Percentiles rank a stretch among this genome's conserved stretches.
Conservation (phyloP, 352 stramenopile species). For the Pythium dissotocum region DNA sequence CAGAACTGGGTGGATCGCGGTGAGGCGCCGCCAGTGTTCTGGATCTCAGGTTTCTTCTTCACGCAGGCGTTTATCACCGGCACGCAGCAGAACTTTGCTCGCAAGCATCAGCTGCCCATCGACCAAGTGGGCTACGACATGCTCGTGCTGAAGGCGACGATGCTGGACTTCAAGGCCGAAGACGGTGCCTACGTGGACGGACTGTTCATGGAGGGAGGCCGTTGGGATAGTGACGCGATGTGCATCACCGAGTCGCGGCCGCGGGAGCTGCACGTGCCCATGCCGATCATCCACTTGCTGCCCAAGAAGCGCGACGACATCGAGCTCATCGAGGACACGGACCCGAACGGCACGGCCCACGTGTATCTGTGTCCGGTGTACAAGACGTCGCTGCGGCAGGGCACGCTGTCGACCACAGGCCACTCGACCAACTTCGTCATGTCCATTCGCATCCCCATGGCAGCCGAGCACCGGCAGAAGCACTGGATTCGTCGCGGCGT, state of each 20-base stretch:
- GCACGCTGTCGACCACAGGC: constrained; percentile 92
- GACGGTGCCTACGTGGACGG: constrained; percentile 90
- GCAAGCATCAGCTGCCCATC: constrained; percentile 90
- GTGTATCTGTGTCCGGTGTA: constrained; percentile 93
- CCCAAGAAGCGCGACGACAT: constrained; percentile 83
- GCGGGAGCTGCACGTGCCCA: constrained; percentile 83
- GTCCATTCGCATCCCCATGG: constrained; percentile 92
- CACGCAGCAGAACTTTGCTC: constrained; percentile 92
- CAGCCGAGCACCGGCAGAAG: constrained; percentile 84
- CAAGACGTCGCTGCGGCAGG: constrained; percentile 90
- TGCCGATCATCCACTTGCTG: constrained; percentile 87
- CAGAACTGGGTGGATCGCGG: constrained; percentile 82
- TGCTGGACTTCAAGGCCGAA: constrained; percentile 55
- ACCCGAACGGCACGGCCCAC: constrained; percentile 87
- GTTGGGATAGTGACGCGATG: constrained; percentile 71
- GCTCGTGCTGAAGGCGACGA: constrained; percentile 58
- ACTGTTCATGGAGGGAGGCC: constrained; percentile 90
- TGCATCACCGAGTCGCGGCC: constrained; percentile 83
- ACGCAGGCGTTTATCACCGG: constrained; percentile 94
- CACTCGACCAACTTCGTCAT: constrained; percentile 97
- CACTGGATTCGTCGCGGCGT: constrained; percentile 95
- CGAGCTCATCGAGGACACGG: constrained; percentile 87
- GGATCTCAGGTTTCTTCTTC: constrained; percentile 95
- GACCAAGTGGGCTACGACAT: constrained; percentile 92
- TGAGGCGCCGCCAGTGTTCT: constrained; percentile 84